Percentiles rank a stretch among this genome's conserved stretches.
phyloP scores from a whole-genome alignment of 1,284 basidiomycete species.

The Paramarasmius palmivorus region DNA sequence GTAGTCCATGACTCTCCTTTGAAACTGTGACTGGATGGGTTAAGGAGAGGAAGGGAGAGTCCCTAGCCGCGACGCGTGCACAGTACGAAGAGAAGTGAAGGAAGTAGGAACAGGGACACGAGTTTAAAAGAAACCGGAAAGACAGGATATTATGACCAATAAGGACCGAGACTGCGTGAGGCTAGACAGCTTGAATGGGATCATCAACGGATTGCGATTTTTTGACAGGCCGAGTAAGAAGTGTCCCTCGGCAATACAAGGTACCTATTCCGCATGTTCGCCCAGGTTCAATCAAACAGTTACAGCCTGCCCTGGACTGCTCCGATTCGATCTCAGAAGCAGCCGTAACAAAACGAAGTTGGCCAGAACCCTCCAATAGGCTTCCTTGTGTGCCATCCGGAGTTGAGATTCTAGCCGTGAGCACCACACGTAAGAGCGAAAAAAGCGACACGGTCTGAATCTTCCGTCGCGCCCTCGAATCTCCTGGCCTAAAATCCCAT shows the following conservation, averaged over 20 bases:
- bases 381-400: too few relatives aligned
- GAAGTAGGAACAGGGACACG: background rate
- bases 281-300: background rate
- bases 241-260: slow-evolving; percentile 6
- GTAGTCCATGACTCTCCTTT: slow-evolving; percentile 59
- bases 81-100: slow-evolving; percentile 10
- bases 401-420: too few relatives aligned
- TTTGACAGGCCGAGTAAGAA: slow-evolving; percentile 9
- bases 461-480: too few relatives aligned
- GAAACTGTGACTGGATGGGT: slow-evolving; percentile 22
- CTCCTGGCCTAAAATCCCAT: too few relatives aligned
- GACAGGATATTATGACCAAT: background rate
- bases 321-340: background rate
- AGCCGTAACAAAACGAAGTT: too few relatives aligned
- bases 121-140: slow-evolving; percentile 8
- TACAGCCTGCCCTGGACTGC: background rate
- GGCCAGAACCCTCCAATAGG: too few relatives aligned
- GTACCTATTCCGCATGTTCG: background rate
- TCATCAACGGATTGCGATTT: slow-evolving; percentile 6
- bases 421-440: too few relatives aligned
- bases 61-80: background rate
- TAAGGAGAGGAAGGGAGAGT: slow-evolving; percentile 21
- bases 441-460: too few relatives aligned
- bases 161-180: background rate
- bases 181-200: slow-evolving; percentile 9